Base-by-base conservation (phyloP, 2,329 filamentous ascomycete genomes). In the Dothideomycetes sp. region DNA sequence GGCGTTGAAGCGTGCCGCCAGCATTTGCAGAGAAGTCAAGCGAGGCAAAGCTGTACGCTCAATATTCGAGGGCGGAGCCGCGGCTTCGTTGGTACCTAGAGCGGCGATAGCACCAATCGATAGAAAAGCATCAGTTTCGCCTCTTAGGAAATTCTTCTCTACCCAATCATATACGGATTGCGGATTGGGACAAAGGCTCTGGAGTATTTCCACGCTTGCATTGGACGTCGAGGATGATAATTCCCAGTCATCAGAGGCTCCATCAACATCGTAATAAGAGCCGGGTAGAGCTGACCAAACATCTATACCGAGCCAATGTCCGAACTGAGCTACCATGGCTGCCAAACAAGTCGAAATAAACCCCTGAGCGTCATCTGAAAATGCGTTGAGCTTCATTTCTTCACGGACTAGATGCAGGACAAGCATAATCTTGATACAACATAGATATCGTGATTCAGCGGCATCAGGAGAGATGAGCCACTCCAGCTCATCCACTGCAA, bases 401-500 rank as follows among this genome's bases (percentile, higher is more conserved):
- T 98, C 89, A 0, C 83, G 73, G n/a, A 94, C 67, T 3, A 96
- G 68, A 62, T 98, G 91, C 10, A 98, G 67, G 1, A 76, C 82
- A 27, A 80, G 67, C 48, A 93, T 56, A 6, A 60, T 38, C 25
- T 51, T 53, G 20, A 33, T 33, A 15, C 43, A 40, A 25, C 20
- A 37, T 0, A 22, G 20, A 48, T 41, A 24, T 45, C 53, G 43
- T 78, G 73, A 35, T 70, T 68, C 43, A 76, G 74, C 37, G 65
- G 63, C 25, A 72, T 65, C 41, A 68, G 28, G 17, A 13, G 35
- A 27, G 24, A 44, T 38, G 9, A 47, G 24, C 45, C 47, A 47
- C 10, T 47, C 39, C 28, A 45, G 22, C 4, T 42, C 40, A 24
- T 38, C 36, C 4, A 20, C 30, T 8, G 41, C 33, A 10, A 41